These are phyloP conservation scores for Aleurites moluccanus DNA, from an alignment of 441 rosid species.

Conservation along the genomic window DNA sequence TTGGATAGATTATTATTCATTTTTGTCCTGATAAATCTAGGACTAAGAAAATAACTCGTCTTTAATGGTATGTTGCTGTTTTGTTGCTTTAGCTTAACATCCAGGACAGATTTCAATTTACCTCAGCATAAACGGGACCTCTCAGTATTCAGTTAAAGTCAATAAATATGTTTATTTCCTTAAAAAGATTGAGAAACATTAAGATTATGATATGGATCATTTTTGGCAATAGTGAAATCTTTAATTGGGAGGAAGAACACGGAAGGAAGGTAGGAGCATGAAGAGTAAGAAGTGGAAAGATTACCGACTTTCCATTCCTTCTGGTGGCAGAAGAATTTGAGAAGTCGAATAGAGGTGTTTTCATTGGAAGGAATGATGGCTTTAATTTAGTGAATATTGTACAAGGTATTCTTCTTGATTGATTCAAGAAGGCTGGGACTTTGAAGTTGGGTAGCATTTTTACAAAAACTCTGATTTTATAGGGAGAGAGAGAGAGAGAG, in stretches of 20 bases:
- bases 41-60: not conserved
- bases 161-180: no score
- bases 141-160: no score
- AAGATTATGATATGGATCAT: no score
- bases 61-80: not conserved
- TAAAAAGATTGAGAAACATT: no score
- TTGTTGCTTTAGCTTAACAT: not conserved
- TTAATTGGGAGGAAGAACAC: not conserved
- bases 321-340: not conserved
- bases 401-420: not conserved
- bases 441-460: not conserved
- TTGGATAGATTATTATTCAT: not conserved
- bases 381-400: not conserved
- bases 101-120: not conserved
- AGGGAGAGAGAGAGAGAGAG: not conserved
- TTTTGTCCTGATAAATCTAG: not conserved
- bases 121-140: no score
- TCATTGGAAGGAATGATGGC: not conserved
- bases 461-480: not conserved
- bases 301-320: not conserved
- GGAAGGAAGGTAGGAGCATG: not conserved
- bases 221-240: no score
- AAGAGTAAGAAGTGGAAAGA: not conserved
- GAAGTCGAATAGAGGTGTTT: not conserved
- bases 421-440: not conserved